These are phyloP conservation scores for Nicotiana obtusifolia DNA, from an alignment of 257 asterid species.

Conservation along the genomic window DNA sequence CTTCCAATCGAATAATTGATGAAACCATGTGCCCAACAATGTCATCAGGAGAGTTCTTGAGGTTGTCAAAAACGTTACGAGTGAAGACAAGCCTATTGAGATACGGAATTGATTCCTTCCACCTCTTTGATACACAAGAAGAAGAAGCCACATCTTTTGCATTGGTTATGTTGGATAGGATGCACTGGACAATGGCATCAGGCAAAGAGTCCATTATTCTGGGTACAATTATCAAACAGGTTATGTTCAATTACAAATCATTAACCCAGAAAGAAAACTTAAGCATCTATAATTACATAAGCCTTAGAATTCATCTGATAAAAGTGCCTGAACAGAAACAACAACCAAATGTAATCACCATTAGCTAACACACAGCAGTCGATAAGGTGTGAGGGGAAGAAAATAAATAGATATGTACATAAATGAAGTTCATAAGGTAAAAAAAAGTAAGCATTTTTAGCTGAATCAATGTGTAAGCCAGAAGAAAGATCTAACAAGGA, in stretches of 20 bases:
- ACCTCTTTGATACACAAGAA: conserved; percentile 72
- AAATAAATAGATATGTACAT: background rate
- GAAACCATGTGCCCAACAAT: conserved; percentile 49
- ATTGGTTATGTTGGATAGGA: conserved; percentile 55
- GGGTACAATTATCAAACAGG: conserved; percentile 40
- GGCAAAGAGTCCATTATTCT: conserved; percentile 80
- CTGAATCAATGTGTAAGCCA: background rate
- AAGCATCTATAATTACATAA: background rate
- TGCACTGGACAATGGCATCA: conserved; percentile 64
- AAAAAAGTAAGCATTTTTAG: background rate
- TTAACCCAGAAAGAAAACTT: background rate
- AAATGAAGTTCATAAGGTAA: background rate
- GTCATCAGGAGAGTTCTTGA: conserved; percentile 52
- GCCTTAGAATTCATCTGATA: background rate
- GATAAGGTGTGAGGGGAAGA: background rate
- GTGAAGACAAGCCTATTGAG: conserved; percentile 62
- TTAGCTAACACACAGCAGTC: background rate
- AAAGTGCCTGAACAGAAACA: background rate
- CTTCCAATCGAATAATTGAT: conserved; percentile 48
- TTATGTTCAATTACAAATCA: conserved; percentile 14
- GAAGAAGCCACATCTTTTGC: conserved; percentile 89
- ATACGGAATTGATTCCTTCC: conserved; percentile 80
- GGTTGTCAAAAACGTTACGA: conserved; percentile 68
- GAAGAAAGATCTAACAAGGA: background rate
- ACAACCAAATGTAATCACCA: background rate